Percentiles rank a stretch among this genome's conserved stretches.
These are phyloP conservation scores for Trametes sp. DNA, from an alignment of 1,284 basidiomycete species.

Conservation along the genomic window DNA sequence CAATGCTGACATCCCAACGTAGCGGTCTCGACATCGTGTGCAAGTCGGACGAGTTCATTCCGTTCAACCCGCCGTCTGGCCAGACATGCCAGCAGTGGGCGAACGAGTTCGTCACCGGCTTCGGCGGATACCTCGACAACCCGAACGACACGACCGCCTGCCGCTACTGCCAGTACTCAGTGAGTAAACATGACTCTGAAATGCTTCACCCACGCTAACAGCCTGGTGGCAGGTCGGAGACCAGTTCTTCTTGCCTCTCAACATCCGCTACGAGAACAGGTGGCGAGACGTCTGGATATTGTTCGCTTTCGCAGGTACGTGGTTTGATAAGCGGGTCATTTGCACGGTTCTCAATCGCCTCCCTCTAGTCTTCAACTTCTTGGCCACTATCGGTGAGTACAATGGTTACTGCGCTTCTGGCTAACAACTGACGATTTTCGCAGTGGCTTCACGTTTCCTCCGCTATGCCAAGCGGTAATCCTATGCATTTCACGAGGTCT, in stretches of 20 bases:
- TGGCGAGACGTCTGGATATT: slow-evolving; percentile 83
- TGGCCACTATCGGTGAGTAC: slow-evolving; percentile 68
- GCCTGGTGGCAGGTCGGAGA: slow-evolving; percentile 58
- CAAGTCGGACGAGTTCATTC: slow-evolving; percentile 68
- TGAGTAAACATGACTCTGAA: slow-evolving; percentile 34
- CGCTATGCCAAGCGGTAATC: slow-evolving; percentile 70
- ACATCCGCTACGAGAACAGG: slow-evolving; percentile 69
- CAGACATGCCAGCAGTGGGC: slow-evolving; percentile 83
- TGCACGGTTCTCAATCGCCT: neutral
- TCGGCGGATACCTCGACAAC: slow-evolving; percentile 86
- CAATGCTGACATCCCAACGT: slow-evolving; percentile 23
- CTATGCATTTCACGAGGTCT: neutral
- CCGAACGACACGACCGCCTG: slow-evolving; percentile 65
- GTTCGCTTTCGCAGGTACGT: slow-evolving; percentile 65
- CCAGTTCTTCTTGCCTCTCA: slow-evolving; percentile 74
- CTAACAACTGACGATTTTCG: slow-evolving; percentile 1
- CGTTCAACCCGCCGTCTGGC: slow-evolving; percentile 76
- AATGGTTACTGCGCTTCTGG: neutral
- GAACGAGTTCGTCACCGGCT: slow-evolving; percentile 63
- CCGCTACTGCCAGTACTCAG: slow-evolving; percentile 75
- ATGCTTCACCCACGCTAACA: slow-evolving; percentile 19
- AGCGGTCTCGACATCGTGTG: slow-evolving; percentile 76
- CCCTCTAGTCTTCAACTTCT: slow-evolving; percentile 69
- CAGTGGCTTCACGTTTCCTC: slow-evolving; percentile 73
- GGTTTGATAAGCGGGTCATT: no score